Evolutionary conservation across 2,329 filamentous ascomycete species (phyloP).

Genomic region (Xylariales sp.): DNA sequence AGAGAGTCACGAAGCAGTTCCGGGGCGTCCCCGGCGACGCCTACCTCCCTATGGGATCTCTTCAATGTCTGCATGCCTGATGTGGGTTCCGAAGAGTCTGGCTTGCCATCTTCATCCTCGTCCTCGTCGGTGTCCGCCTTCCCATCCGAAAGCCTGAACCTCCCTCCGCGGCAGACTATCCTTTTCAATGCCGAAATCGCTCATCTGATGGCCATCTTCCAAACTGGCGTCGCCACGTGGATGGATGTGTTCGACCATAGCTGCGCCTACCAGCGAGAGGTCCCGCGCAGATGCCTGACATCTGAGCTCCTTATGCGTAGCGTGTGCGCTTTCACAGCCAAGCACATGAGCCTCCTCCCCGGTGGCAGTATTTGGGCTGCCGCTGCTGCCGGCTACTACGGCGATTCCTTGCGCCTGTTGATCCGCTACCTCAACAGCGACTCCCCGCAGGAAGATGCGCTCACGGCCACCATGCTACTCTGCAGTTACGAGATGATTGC

Average conservation of each 20-base stretch:
- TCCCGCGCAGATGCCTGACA: slow-evolving; percentile 1
- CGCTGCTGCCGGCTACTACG: slow-evolving; percentile 7
- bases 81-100: too few relatives aligned
- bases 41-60: not conserved
- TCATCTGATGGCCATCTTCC: slow-evolving; percentile 5
- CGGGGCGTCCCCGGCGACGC: not conserved
- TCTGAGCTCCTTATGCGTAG: slow-evolving; percentile 6
- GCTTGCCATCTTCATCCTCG: not conserved
- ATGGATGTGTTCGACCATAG: slow-evolving; percentile 11
- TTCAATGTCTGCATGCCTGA: not conserved
- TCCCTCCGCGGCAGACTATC: not conserved
- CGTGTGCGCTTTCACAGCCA: slow-evolving; percentile 11
- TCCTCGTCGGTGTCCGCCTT: not conserved
- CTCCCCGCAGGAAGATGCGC: slow-evolving; percentile 1
- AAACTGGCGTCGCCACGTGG: slow-evolving; percentile 8
- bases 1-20: not conserved
- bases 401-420: slow-evolving; percentile 7
- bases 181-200: slow-evolving; percentile 3
- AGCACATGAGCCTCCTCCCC: slow-evolving; percentile 7
- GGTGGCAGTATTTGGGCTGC: slow-evolving; percentile 6
- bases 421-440: slow-evolving; percentile 4
- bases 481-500: slow-evolving; percentile 10
- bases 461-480: slow-evolving; percentile 10
- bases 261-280: slow-evolving; percentile 6
- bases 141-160: not conserved